Evolutionary conservation across 2,329 filamentous ascomycete genomes (phyloP).

Genomic region (Monosporascus sp.): DNA sequence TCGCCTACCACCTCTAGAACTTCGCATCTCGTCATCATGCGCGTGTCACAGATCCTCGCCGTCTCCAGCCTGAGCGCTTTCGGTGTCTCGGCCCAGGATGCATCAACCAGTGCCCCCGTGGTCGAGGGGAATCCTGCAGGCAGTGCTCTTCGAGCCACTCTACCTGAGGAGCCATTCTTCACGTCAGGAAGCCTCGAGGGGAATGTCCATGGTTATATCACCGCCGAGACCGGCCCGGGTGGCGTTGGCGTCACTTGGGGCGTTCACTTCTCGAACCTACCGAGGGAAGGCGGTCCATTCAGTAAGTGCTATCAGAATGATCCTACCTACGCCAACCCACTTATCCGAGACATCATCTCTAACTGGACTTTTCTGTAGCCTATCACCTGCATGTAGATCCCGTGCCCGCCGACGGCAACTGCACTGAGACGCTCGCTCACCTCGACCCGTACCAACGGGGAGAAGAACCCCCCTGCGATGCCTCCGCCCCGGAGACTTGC

Average conservation of each 20-base stretch:
- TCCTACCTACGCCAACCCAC: neutral
- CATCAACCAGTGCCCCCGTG: slow-evolving; percentile 40
- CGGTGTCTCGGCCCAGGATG: slow-evolving; percentile 18
- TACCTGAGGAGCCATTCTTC: slow-evolving; percentile 50
- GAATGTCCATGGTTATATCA: slow-evolving; percentile 50
- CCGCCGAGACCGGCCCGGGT: slow-evolving; percentile 37
- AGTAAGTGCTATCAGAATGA: slow-evolving; percentile 35
- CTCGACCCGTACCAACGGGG: slow-evolving; percentile 65
- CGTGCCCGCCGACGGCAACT: slow-evolving; percentile 64
- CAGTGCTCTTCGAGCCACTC: slow-evolving; percentile 47
- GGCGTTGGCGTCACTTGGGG: slow-evolving; percentile 51
- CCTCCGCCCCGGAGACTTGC: slow-evolving; percentile 53
- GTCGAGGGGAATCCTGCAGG: slow-evolving; percentile 51
- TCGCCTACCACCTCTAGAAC: neutral
- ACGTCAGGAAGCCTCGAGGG: slow-evolving; percentile 39
- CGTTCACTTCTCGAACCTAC: slow-evolving; percentile 53
- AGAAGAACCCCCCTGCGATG: slow-evolving; percentile 56
- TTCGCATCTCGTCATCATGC: slow-evolving; percentile 12
- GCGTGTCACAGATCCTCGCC: slow-evolving; percentile 19
- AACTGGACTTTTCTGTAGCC: slow-evolving; percentile 33
- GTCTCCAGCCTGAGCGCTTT: slow-evolving; percentile 16
- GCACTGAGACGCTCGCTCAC: slow-evolving; percentile 60
- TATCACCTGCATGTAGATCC: slow-evolving; percentile 68
- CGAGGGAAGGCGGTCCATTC: slow-evolving; percentile 52
- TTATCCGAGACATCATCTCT: neutral